Evolutionary conservation across 306 rosid species (phyloP).

Genomic region (Corylus avellana): DNA sequence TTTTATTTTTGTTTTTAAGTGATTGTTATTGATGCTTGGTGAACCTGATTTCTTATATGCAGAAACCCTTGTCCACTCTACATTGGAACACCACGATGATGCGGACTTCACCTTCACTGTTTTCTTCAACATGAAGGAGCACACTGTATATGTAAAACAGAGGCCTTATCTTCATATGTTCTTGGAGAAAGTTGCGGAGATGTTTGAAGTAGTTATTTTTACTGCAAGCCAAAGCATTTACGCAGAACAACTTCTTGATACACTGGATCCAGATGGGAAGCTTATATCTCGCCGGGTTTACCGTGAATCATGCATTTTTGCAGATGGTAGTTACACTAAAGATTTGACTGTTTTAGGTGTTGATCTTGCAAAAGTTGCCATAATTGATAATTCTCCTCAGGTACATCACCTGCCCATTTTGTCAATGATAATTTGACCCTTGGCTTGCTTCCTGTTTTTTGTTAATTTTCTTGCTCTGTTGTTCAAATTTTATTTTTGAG

Average conservation of each 20-base stretch:
- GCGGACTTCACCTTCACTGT: slow-evolving; percentile 86
- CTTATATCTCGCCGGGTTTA: slow-evolving; percentile 78
- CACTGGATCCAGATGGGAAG: slow-evolving; percentile 80
- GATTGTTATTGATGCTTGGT: slow-evolving; percentile 23
- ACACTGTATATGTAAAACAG: slow-evolving; percentile 80
- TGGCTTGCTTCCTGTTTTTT: slow-evolving; percentile 10
- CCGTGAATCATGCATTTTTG: slow-evolving; percentile 88
- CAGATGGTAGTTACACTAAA: slow-evolving; percentile 90
- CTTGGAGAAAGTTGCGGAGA: slow-evolving; percentile 91
- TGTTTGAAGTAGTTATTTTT: slow-evolving; percentile 88
- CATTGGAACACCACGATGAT: slow-evolving; percentile 73
- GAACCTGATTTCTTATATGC: slow-evolving; percentile 36
- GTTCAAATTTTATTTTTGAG: slow-evolving; percentile 15
- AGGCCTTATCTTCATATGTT: slow-evolving; percentile 83
- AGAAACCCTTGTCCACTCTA: slow-evolving; percentile 98
- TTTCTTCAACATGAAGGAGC: slow-evolving; percentile 86
- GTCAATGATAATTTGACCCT: slow-evolving; percentile 17
- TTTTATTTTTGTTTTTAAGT: not conserved
- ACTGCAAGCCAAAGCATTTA: slow-evolving; percentile 99
- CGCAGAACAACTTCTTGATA: slow-evolving; percentile 88
- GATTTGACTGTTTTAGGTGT: slow-evolving; percentile 89
- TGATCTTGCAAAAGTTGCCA: slow-evolving; percentile 88
- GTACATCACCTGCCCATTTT: slow-evolving; percentile 38
- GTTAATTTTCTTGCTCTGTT: slow-evolving; percentile 1
- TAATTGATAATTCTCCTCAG: slow-evolving; percentile 97